phyloP scores from a whole-genome alignment of 257 asterid genomes.

The Capsicum baccatum region DNA sequence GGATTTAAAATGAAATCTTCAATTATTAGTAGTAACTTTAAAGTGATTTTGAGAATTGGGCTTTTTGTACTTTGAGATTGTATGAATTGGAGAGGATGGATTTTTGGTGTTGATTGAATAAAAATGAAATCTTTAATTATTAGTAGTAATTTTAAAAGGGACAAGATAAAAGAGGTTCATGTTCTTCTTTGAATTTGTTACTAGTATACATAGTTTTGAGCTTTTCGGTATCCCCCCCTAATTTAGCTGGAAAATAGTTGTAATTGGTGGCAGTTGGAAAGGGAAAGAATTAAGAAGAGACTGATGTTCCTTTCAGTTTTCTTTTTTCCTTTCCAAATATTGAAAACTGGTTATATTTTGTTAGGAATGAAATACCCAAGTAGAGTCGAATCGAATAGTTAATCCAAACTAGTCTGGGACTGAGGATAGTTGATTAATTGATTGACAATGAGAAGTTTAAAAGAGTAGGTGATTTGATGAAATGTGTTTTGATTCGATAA shows the following conservation, averaged over 20 bases:
- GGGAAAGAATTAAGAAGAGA: neutral
- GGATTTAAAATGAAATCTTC: neutral
- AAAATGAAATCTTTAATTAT: neutral
- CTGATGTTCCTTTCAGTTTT: neutral
- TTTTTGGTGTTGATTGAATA: constrained; percentile 3
- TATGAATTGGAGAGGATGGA: neutral
- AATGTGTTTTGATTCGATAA: neutral
- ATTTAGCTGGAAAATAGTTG: constrained; percentile 9
- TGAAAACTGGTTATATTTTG: neutral
- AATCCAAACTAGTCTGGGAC: neutral
- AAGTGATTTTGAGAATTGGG: neutral
- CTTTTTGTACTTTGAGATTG: neutral
- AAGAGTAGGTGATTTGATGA: constrained; percentile 10
- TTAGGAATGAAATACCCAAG: neutral
- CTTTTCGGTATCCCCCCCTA: neutral
- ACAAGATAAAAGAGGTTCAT: neutral
- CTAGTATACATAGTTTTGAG: neutral
- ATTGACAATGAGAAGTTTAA: too few relatives aligned
- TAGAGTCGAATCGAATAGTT: neutral
- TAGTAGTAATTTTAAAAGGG: neutral
- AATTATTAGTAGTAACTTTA: neutral
- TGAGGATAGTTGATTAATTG: too few relatives aligned
- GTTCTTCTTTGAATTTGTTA: neutral
- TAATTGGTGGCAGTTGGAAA: constrained; percentile 18
- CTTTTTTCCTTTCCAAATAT: neutral